Conservation (phyloP, 371 early-diverging fungal genomes). For the Lichtheimia hyalospora region DNA sequence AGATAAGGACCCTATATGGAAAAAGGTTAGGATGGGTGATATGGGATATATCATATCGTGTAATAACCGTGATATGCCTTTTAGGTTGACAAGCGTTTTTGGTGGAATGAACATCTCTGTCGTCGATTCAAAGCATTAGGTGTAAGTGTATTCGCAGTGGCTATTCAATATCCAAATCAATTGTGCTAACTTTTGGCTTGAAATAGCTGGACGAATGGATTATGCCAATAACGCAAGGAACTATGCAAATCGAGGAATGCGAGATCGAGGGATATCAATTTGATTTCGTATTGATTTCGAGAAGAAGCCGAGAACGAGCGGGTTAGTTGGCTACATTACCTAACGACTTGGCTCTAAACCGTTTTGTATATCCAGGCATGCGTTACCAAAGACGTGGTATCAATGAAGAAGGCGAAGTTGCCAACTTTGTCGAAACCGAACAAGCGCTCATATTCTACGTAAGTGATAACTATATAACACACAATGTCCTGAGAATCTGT, state of each 20-base stretch:
- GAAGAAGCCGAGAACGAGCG: slow-evolving; percentile 60
- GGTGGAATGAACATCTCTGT: slow-evolving; percentile 69
- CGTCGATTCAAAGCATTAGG: slow-evolving; percentile 13
- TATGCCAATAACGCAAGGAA: slow-evolving; percentile 71
- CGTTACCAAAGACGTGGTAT: slow-evolving; percentile 67
- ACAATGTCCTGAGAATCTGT: neutral
- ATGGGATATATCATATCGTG: neutral
- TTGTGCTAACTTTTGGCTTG: slow-evolving; percentile 6
- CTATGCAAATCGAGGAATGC: slow-evolving; percentile 61
- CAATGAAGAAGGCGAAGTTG: slow-evolving; percentile 61
- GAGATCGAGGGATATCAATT: slow-evolving; percentile 59
- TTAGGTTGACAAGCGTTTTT: slow-evolving; percentile 52
- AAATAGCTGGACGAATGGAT: slow-evolving; percentile 61
- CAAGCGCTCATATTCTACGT: slow-evolving; percentile 47
- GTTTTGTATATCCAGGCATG: slow-evolving; percentile 44
- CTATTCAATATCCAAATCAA: neutral
- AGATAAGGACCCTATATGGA: slow-evolving; percentile 20
- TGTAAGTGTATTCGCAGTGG: neutral
- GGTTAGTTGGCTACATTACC: slow-evolving; percentile 23
- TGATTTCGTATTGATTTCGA: slow-evolving; percentile 57
- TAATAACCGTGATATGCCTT: neutral
- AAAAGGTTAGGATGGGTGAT: slow-evolving; percentile 25
- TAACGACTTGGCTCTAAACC: slow-evolving; percentile 15
- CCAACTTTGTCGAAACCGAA: slow-evolving; percentile 78
- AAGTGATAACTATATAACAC: neutral